These are phyloP conservation scores for Sclerospora graminicola DNA, from an alignment of 352 stramenopile species.

Conservation along the genomic window DNA sequence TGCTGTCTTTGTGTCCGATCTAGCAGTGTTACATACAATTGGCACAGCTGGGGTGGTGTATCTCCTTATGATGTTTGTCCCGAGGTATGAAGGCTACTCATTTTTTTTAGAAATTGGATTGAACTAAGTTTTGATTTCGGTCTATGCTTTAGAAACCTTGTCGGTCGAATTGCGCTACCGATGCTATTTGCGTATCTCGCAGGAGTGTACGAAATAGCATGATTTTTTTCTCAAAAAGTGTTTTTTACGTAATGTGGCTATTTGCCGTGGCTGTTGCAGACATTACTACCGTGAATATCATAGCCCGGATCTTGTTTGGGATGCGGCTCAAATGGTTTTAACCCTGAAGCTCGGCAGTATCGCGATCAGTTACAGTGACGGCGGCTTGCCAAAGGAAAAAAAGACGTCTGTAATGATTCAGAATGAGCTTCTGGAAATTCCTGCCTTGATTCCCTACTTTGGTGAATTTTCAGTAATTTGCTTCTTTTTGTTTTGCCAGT, in stretches of 20 bases:
- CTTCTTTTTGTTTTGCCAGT: not conserved
- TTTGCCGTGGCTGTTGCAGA: constrained; percentile 15
- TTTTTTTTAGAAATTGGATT: not conserved
- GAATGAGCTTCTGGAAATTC: constrained; percentile 57
- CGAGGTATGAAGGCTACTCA: constrained; percentile 25
- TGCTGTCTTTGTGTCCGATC: constrained; percentile 74
- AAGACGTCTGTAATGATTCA: constrained; percentile 64
- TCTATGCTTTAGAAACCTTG: constrained; percentile 35
- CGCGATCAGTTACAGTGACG: constrained; percentile 79
- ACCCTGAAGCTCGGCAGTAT: constrained; percentile 76
- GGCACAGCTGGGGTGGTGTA: constrained; percentile 51
- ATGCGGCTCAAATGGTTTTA: constrained; percentile 80
- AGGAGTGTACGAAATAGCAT: constrained; percentile 41
- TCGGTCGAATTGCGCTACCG: constrained; percentile 55
- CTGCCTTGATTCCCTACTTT: constrained; percentile 60
- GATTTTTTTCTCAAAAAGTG: not conserved
- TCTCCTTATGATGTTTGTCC: constrained; percentile 49
- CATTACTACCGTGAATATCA: constrained; percentile 83
- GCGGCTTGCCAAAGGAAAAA: constrained; percentile 52
- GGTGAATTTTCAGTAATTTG: constrained; percentile 20
- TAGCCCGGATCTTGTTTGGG: constrained; percentile 73
- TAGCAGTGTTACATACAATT: constrained; percentile 64
- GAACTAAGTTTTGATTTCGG: constrained; percentile 2
- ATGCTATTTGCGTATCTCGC: constrained; percentile 61
- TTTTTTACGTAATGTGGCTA: not conserved